Conservation (phyloP, 768 basidiomycete species). For the Amanita thiersii region DNA sequence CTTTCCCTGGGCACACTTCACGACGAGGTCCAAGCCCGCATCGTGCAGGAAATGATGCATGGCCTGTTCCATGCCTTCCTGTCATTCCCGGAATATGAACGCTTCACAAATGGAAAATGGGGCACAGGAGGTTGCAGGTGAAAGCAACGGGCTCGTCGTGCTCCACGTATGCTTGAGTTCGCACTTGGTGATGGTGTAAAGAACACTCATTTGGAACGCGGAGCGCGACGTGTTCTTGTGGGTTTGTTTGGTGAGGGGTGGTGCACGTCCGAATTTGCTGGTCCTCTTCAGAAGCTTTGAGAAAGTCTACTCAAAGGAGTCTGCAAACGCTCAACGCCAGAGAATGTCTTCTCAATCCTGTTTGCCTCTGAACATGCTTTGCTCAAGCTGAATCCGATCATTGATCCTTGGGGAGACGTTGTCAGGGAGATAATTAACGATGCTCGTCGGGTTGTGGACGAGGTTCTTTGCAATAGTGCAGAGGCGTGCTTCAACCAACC, state of each 20-base stretch:
- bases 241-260: slow-evolving; percentile 85
- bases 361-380: slow-evolving; percentile 59
- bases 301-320: slow-evolving; percentile 69
- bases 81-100: slow-evolving; percentile 72
- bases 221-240: slow-evolving; percentile 68
- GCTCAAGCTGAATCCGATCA: slow-evolving; percentile 41
- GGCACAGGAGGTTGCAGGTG: slow-evolving; percentile 81
- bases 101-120: slow-evolving; percentile 68
- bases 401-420: slow-evolving; percentile 66
- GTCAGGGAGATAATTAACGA: slow-evolving; percentile 59
- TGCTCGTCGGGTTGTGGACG: slow-evolving; percentile 56
- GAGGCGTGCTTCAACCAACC: slow-evolving; percentile 57
- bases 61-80: slow-evolving; percentile 83
- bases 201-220: slow-evolving; percentile 61
- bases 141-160: slow-evolving; percentile 72
- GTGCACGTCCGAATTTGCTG: slow-evolving; percentile 77
- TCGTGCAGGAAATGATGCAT: slow-evolving; percentile 85
- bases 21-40: slow-evolving; percentile 73
- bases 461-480: slow-evolving; percentile 49
- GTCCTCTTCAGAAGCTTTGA: slow-evolving; percentile 54
- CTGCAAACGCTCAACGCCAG: slow-evolving; percentile 54
- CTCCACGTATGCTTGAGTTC: slow-evolving; percentile 80
- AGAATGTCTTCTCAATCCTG: slow-evolving; percentile 62
- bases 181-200: slow-evolving; percentile 69
- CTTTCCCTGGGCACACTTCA: slow-evolving; percentile 67